phyloP scores from a whole-genome alignment of 352 stramenopile genomes.

The Pythium guiyangense region DNA sequence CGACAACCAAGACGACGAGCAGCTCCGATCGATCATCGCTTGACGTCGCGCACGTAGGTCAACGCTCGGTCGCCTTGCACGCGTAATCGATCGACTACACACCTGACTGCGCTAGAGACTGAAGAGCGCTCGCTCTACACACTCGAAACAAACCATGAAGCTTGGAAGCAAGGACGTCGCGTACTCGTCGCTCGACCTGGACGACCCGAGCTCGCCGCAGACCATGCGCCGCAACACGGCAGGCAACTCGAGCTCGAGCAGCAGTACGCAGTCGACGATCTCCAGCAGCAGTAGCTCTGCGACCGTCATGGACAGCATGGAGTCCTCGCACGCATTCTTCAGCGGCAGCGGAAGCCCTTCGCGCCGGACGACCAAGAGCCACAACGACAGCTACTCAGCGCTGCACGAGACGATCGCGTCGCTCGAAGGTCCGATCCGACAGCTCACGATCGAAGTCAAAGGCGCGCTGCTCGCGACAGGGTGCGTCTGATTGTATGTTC shows the following conservation, averaged over 20 bases:
- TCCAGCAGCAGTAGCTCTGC: constrained; percentile 16
- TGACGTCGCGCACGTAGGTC: too few species aligned
- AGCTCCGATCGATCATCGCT: too few species aligned
- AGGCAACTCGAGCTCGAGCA: constrained; percentile 28
- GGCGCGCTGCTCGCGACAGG: constrained; percentile 77
- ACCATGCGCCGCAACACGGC: constrained; percentile 26
- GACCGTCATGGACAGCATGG: constrained; percentile 11
- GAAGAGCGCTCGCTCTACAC: not conserved
- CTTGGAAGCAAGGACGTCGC: constrained; percentile 67
- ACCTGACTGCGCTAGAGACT: too few species aligned
- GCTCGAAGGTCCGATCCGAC: constrained; percentile 59
- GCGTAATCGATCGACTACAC: too few species aligned
- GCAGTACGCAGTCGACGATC: constrained; percentile 34
- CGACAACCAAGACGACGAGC: too few species aligned
- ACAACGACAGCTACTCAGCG: constrained; percentile 16
- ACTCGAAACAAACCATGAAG: constrained; percentile 33
- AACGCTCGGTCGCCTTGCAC: too few species aligned
- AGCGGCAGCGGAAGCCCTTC: constrained; percentile 3
- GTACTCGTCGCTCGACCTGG: constrained; percentile 72
- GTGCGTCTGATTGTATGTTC: constrained; percentile 20
- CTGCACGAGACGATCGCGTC: constrained; percentile 47
- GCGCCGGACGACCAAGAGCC: constrained; percentile 31
- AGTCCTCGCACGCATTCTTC: constrained; percentile 6
- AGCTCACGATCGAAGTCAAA: constrained; percentile 78
- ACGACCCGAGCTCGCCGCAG: constrained; percentile 37